These are phyloP conservation scores for Brassica juncea DNA, from an alignment of 345 rosid genomes.

Conservation along the genomic window DNA sequence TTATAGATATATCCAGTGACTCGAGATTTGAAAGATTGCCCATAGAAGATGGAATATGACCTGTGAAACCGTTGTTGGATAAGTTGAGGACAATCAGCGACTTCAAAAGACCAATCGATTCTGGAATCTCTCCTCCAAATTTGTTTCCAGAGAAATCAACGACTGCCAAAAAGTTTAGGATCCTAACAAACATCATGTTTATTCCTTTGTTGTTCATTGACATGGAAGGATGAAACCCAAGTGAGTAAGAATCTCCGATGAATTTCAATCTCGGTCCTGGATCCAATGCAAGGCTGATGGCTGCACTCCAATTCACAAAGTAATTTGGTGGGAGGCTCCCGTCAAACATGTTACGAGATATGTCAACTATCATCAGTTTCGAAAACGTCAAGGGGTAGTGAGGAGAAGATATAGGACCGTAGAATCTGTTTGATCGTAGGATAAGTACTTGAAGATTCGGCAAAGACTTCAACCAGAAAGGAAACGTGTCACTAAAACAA, in stretches of 20 bases:
- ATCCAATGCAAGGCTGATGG: too few species aligned
- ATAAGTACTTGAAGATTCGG: neutral
- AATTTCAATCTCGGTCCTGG: too few species aligned
- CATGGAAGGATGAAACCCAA: neutral
- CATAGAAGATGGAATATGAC: slow-evolving; percentile 5
- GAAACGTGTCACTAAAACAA: neutral
- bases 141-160: neutral
- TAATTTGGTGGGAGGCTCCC: neutral
- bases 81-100: neutral
- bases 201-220: neutral
- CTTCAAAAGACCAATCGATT: neutral
- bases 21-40: too few species aligned
- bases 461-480: neutral
- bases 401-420: neutral
- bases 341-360: neutral
- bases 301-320: neutral
- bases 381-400: neutral
- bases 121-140: neutral
- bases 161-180: neutral
- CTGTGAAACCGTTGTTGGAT: neutral
- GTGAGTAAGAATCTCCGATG: too few species aligned
- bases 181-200: neutral
- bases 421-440: neutral
- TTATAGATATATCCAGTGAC: neutral
- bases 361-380: neutral